phyloP scores from a whole-genome alignment of 208 protist genomes.

The Wallacemonas sp. region DNA sequence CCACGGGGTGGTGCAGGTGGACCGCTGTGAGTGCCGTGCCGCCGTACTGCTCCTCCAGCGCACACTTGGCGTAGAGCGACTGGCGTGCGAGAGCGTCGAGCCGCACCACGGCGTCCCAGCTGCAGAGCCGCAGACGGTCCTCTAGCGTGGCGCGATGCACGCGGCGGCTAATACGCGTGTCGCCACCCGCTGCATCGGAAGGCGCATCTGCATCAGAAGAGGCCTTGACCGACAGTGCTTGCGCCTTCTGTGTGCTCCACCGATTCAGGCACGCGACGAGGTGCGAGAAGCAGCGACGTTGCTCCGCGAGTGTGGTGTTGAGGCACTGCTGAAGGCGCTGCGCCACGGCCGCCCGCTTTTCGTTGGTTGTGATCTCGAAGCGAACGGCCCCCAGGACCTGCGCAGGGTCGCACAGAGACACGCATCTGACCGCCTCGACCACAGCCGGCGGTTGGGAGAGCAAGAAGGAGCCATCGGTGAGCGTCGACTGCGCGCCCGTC shows the following conservation, averaged over 20 bases:
- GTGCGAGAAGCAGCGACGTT: conserved; percentile 20
- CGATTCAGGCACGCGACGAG: conserved; percentile 24
- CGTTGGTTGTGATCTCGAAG: conserved; percentile 36
- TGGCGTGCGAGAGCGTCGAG: conserved; percentile 22
- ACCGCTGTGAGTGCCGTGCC: conserved; percentile 24
- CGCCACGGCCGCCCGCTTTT: conserved; percentile 38
- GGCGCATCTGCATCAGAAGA: too few species aligned
- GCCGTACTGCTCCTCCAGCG: conserved; percentile 29
- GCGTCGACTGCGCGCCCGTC: neutral
- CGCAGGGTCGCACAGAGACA: conserved; percentile 15
- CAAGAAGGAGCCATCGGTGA: neutral
- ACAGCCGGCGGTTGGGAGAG: neutral
- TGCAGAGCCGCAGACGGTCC: neutral
- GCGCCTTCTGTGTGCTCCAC: neutral
- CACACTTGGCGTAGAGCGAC: conserved; percentile 15
- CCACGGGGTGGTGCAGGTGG: conserved; percentile 21
- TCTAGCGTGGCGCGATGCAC: neutral
- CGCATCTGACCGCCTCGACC: conserved; percentile 26
- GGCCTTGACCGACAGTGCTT: too few species aligned
- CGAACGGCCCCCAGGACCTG: conserved; percentile 8
- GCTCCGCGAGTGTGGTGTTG: conserved; percentile 23
- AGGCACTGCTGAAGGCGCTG: conserved; percentile 43
- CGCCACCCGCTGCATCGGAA: too few species aligned
- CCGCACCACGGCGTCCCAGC: conserved; percentile 30
- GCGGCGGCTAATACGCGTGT: too few species aligned